Percentiles rank a stretch among this genome's conserved stretches.
Conservation (phyloP, 2,329 filamentous ascomycete genomes). For the Neonectria coccinea region DNA sequence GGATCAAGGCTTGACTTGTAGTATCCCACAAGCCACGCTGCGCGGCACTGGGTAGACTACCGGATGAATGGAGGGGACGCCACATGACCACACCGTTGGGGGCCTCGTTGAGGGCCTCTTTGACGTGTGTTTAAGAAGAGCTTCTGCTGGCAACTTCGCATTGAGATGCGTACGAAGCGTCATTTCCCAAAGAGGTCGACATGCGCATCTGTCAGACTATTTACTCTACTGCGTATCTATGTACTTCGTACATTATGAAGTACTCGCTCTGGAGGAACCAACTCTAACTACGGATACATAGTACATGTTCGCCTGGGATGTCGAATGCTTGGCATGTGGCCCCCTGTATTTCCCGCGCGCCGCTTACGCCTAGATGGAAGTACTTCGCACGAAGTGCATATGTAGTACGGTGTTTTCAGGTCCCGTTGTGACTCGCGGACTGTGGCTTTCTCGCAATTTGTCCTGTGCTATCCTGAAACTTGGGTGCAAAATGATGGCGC, state of each 20-base stretch:
- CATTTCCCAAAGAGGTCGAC: constrained; percentile 18
- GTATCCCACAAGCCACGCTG: constrained; percentile 22
- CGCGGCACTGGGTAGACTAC: constrained; percentile 4
- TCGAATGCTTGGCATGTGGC: constrained; percentile 14
- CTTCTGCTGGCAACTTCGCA: constrained; percentile 21
- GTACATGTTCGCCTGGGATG: constrained; percentile 5
- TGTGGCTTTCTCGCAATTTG: constrained; percentile 27
- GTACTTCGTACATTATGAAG: too few species aligned
- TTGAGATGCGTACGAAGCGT: background rate
- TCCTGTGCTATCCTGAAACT: constrained; percentile 24
- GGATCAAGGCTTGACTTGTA: constrained; percentile 11
- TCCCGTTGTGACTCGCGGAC: constrained; percentile 1
- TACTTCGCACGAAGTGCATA: too few species aligned
- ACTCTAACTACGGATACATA: background rate
- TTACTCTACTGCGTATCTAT: too few species aligned
- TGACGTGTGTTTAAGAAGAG: constrained; percentile 1
- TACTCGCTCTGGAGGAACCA: constrained; percentile 1
- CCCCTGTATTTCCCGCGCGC: constrained; percentile 10
- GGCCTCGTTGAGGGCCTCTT: constrained; percentile 2
- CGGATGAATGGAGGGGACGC: constrained; percentile 15
- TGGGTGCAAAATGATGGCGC: constrained; percentile 1
- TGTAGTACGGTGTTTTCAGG: background rate
- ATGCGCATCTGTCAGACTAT: constrained; percentile 8
- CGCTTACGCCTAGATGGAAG: constrained; percentile 9
- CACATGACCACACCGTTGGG: constrained; percentile 12